Percentiles rank a stretch among this genome's conserved stretches.
Conservation (phyloP, 306 rosid genomes). For the Trifolium subterraneum region DNA sequence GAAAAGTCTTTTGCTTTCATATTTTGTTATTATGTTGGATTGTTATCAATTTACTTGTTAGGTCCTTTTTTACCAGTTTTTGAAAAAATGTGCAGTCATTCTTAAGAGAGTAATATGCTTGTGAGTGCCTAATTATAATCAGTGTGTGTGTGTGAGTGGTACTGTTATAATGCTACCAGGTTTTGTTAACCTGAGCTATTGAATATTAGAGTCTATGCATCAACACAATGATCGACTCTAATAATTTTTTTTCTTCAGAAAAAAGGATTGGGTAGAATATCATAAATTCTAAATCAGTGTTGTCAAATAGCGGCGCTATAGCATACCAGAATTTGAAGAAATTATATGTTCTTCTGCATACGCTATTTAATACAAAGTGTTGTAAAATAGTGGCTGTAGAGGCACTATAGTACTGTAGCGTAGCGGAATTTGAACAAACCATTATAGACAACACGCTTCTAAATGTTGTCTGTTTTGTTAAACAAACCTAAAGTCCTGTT, state of each 20-base stretch:
- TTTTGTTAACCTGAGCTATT: constrained; percentile 12
- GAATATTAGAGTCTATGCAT: neutral
- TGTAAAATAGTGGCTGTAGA: neutral
- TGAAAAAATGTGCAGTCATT: constrained; percentile 17
- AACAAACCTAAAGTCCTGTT: neutral
- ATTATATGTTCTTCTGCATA: neutral
- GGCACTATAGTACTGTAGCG: neutral
- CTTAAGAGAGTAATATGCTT: constrained; percentile 11
- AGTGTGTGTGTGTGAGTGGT: neutral
- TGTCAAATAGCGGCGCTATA: neutral
- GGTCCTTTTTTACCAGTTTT: neutral
- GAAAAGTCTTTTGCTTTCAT: constrained; percentile 28
- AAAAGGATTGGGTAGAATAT: constrained; percentile 15
- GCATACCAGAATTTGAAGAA: neutral
- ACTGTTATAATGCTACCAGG: neutral
- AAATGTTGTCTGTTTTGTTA: constrained; percentile 20
- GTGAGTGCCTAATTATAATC: neutral
- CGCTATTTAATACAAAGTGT: neutral
- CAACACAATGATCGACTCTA: neutral
- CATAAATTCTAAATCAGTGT: neutral
- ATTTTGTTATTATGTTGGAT: constrained; percentile 19
- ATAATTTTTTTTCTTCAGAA: constrained; percentile 12
- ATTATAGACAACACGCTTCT: neutral
- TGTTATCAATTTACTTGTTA: constrained; percentile 2
- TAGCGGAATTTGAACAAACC: neutral